These are phyloP conservation scores for Ceratocystiopsis minuta DNA, from an alignment of 2,329 filamentous ascomycete species.

Conservation along the genomic window DNA sequence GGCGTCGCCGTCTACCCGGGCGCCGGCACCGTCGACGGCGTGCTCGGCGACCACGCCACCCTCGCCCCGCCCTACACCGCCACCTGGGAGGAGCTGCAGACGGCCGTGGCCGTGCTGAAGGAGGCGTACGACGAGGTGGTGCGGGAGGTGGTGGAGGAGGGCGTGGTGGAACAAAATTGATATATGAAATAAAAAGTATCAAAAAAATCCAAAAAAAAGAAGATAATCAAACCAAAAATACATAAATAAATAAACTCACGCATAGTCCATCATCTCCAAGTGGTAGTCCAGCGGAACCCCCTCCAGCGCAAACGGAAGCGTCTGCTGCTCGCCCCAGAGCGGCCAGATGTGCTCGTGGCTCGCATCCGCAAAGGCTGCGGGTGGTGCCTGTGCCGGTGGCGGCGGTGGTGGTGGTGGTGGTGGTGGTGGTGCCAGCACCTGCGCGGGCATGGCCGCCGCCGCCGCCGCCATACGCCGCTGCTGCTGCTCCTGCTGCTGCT, in stretches of 20 bases:
- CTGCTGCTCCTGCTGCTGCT: too few species aligned
- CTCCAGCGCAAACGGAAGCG: slow-evolving; percentile 3
- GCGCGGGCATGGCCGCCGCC: too few species aligned
- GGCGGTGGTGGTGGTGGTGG: too few species aligned
- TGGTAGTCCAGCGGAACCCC: slow-evolving; percentile 3
- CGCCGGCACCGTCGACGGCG: slow-evolving; percentile 38
- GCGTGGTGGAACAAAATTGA: too few species aligned
- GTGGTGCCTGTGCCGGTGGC: too few species aligned
- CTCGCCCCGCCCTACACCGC: slow-evolving; percentile 48
- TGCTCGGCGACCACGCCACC: slow-evolving; percentile 48
- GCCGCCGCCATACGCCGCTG: too few species aligned
- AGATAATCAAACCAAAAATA: too few species aligned
- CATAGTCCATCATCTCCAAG: slow-evolving; percentile 2
- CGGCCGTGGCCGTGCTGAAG: slow-evolving; percentile 32
- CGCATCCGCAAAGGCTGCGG: too few species aligned
- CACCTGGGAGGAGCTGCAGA: slow-evolving; percentile 35
- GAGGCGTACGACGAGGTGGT: slow-evolving; percentile 10
- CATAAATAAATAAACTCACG: too few species aligned
- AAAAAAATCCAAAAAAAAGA: too few species aligned
- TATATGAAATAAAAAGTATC: too few species aligned
- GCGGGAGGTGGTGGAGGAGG: not conserved
- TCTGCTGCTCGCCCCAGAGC: slow-evolving; percentile 4
- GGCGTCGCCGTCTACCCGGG: slow-evolving; percentile 39
- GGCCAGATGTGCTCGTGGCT: slow-evolving; percentile 3
- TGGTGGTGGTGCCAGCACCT: too few species aligned